phyloP scores from a whole-genome alignment of 2,329 filamentous ascomycete species.

The Pezicula radicicola region DNA sequence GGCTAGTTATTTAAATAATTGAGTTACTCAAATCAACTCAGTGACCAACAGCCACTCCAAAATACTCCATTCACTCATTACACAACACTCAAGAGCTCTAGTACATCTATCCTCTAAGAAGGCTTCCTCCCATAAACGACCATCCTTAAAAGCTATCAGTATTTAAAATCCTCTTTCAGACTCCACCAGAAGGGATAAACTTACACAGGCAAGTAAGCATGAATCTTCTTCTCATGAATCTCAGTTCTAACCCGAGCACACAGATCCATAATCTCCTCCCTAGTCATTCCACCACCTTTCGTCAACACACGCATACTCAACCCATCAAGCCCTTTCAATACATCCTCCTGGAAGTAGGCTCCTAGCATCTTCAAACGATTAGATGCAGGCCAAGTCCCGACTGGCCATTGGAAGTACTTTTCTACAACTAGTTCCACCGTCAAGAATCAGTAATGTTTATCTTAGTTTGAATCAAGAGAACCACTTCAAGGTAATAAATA shows the following conservation, averaged over 20 bases:
- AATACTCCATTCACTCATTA: too few species aligned
- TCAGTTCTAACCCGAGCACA: conserved; percentile 29
- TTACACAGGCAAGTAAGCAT: conserved; percentile 19
- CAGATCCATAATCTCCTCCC: conserved; percentile 28
- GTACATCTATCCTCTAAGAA: not conserved
- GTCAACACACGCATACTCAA: conserved; percentile 25
- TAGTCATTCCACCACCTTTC: conserved; percentile 21
- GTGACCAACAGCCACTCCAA: too few species aligned
- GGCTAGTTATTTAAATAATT: too few species aligned
- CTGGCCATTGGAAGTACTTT: too few species aligned
- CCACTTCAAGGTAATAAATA: too few species aligned
- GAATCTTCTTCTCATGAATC: conserved; percentile 27
- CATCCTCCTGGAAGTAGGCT: conserved; percentile 20
- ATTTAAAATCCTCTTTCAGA: not conserved
- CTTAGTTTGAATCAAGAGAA: too few species aligned
- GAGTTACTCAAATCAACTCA: too few species aligned
- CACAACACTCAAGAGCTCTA: too few species aligned
- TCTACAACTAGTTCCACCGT: too few species aligned
- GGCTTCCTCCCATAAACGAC: conserved; percentile 13
- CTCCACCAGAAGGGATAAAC: not conserved
- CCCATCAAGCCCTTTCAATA: conserved; percentile 8
- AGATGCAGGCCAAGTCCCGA: too few species aligned
- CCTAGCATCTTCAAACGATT: conserved; percentile 5
- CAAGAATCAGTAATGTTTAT: too few species aligned
- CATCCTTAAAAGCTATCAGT: not conserved